phyloP scores from a whole-genome alignment of 225 moss, liverwort and hornwort genomes.

The Sphagnum tenellum region DNA sequence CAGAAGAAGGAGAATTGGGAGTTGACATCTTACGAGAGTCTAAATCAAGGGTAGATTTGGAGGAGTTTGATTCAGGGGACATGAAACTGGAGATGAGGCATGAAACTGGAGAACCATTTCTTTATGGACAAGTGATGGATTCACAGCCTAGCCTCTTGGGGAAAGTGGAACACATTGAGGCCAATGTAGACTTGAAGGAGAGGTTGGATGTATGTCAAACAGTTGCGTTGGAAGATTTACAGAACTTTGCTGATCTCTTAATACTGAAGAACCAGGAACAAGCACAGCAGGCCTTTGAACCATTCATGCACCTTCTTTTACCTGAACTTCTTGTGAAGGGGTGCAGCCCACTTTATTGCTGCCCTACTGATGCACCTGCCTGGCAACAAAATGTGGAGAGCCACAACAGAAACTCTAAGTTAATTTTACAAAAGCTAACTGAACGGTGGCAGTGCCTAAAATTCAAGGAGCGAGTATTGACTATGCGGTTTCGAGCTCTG shows the following conservation, averaged over 20 bases:
- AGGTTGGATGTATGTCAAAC: constrained; percentile 13
- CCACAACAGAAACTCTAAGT: constrained; percentile 21
- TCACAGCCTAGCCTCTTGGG: constrained; percentile 11
- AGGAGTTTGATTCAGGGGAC: constrained; percentile 6
- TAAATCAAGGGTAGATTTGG: neutral
- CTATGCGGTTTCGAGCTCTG: constrained; percentile 43
- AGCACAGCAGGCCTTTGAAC: constrained; percentile 27
- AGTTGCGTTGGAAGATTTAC: constrained; percentile 4
- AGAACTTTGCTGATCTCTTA: constrained; percentile 11
- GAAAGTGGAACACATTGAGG: constrained; percentile 8
- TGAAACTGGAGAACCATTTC: neutral
- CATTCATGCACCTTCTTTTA: constrained; percentile 28
- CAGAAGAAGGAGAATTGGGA: constrained; percentile 11
- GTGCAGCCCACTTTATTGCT: constrained; percentile 14
- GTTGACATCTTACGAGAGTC: neutral
- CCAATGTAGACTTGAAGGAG: constrained; percentile 3
- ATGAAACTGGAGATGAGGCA: neutral
- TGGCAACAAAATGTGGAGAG: constrained; percentile 35
- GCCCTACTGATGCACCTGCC: constrained; percentile 29
- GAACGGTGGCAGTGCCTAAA: constrained; percentile 15
- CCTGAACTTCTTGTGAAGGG: neutral
- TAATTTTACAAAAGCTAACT: constrained; percentile 27
- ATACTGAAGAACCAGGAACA: constrained; percentile 36
- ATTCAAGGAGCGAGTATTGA: constrained; percentile 42
- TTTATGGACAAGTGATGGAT: constrained; percentile 1